phyloP scores from a whole-genome alignment of 148 eudicot genomes.

The Suaeda aralocaspica region DNA sequence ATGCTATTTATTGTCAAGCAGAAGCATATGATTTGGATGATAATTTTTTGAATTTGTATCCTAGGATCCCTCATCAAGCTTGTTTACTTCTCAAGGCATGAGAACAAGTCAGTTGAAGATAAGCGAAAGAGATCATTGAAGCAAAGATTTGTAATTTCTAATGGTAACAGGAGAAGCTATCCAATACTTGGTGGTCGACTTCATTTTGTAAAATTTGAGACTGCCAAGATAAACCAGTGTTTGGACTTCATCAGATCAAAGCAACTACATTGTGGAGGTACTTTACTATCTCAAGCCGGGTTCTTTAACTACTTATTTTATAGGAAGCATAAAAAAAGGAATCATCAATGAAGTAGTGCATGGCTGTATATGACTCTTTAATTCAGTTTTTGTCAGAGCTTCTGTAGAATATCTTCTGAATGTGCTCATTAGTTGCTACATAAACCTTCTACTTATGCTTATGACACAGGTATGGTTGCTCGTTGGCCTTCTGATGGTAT shows the following conservation, averaged over 20 bases:
- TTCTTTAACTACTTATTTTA: not conserved
- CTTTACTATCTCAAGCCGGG: slow-evolving; percentile 11
- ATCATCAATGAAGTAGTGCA: not conserved
- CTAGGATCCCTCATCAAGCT: slow-evolving; percentile 94
- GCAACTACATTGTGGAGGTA: slow-evolving; percentile 94
- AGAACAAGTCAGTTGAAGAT: slow-evolving; percentile 60
- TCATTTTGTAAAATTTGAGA: slow-evolving; percentile 97
- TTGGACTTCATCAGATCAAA: slow-evolving; percentile 90
- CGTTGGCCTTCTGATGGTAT: slow-evolving; percentile 54
- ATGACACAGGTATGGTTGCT: slow-evolving; percentile 59
- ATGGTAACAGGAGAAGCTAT: slow-evolving; percentile 72
- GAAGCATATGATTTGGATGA: not conserved
- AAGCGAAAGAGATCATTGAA: slow-evolving; percentile 62
- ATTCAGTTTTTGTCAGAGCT: not conserved
- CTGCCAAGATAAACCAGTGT: slow-evolving; percentile 80
- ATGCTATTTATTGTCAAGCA: not conserved
- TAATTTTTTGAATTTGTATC: slow-evolving; percentile 3
- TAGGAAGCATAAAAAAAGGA: not conserved
- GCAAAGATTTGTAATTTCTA: slow-evolving; percentile 57
- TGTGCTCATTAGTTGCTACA: not conserved
- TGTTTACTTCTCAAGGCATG: slow-evolving; percentile 94
- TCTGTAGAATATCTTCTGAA: not conserved
- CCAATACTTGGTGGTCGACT: slow-evolving; percentile 97
- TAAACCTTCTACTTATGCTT: not conserved
- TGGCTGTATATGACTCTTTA: not conserved